These are phyloP conservation scores for Ceratocystis papillata DNA, from an alignment of 2,329 filamentous ascomycete genomes.

Conservation along the genomic window DNA sequence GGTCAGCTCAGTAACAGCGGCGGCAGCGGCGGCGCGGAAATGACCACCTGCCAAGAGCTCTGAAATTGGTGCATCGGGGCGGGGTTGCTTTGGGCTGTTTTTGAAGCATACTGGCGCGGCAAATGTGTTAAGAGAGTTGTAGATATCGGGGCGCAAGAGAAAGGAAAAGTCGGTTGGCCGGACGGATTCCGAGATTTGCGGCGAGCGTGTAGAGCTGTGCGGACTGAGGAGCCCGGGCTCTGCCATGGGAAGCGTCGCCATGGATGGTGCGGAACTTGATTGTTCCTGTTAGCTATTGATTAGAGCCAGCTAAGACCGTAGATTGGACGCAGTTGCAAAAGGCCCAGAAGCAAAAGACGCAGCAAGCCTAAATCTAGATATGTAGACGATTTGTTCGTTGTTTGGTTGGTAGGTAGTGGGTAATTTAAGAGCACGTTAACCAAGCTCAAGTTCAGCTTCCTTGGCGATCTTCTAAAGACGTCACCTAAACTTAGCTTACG, in stretches of 20 bases:
- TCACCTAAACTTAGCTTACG: background rate
- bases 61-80: slow-evolving; percentile 52
- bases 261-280: slow-evolving; percentile 7
- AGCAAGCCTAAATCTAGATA: too few relatives aligned
- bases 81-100: slow-evolving; percentile 53
- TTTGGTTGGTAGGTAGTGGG: too few relatives aligned
- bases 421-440: background rate
- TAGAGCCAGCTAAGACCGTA: background rate
- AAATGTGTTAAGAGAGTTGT: slow-evolving; percentile 63
- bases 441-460: background rate
- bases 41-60: slow-evolving; percentile 60
- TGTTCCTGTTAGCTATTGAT: background rate
- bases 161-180: slow-evolving; percentile 61
- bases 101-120: slow-evolving; percentile 56
- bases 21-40: slow-evolving; percentile 67
- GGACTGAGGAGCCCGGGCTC: slow-evolving; percentile 20
- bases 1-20: slow-evolving; percentile 52
- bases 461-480: background rate
- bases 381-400: too few relatives aligned
- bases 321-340: background rate
- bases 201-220: slow-evolving; percentile 27
- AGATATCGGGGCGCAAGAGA: slow-evolving; percentile 68
- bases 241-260: slow-evolving; percentile 24
- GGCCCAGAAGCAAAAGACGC: background rate
- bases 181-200: slow-evolving; percentile 28